These are phyloP conservation scores for Orbilia brochopaga DNA, from an alignment of 2,329 filamentous ascomycete species.

Conservation along the genomic window DNA sequence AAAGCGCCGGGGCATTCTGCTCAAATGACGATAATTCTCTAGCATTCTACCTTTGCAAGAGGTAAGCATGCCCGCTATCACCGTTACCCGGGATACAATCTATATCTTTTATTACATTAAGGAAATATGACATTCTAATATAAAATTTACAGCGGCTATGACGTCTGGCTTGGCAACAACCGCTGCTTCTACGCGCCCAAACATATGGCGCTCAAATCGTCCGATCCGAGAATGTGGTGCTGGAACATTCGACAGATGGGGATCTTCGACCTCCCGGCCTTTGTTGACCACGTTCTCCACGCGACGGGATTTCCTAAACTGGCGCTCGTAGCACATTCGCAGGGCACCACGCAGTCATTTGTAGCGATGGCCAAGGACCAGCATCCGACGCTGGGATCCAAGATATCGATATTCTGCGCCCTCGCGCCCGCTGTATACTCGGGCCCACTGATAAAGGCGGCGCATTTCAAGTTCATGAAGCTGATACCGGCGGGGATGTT, in stretches of 20 bases:
- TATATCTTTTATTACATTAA: no score
- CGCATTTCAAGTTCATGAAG: conserved; percentile 91
- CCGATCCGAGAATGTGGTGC: conserved; percentile 90
- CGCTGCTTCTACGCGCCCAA: conserved; percentile 82
- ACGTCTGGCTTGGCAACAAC: conserved; percentile 96
- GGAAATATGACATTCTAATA: background rate
- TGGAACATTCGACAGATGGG: conserved; percentile 98
- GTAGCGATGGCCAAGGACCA: conserved; percentile 90
- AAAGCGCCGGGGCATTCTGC: conserved; percentile 87
- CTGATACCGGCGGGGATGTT: conserved; percentile 78
- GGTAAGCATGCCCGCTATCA: conserved; percentile 47
- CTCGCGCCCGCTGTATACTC: conserved; percentile 90
- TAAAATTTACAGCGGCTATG: conserved; percentile 69
- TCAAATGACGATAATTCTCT: conserved; percentile 87
- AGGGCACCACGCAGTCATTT: conserved; percentile 87
- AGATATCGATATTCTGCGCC: conserved; percentile 86
- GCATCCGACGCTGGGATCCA: conserved; percentile 79
- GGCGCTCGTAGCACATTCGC: conserved; percentile 83
- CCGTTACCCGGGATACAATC: background rate
- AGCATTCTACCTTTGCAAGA: conserved; percentile 89
- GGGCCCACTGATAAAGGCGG: conserved; percentile 80
- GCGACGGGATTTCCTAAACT: conserved; percentile 85
- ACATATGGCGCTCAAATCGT: conserved; percentile 72
- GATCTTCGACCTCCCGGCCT: conserved; percentile 80
- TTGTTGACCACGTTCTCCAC: conserved; percentile 77